These are phyloP conservation scores for Prunella vulgaris DNA, from an alignment of 257 asterid species.

Conservation along the genomic window DNA sequence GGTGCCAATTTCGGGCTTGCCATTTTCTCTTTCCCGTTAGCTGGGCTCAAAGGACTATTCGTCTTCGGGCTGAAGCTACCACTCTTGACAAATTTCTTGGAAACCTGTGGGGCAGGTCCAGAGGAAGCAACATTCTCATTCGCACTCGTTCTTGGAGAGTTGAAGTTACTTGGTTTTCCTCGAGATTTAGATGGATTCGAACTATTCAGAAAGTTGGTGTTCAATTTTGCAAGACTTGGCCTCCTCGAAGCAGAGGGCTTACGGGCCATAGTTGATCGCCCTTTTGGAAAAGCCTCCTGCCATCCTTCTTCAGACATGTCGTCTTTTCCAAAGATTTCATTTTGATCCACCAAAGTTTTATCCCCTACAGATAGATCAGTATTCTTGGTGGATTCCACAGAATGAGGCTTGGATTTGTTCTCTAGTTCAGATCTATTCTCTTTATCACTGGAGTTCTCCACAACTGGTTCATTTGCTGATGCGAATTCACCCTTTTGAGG, in stretches of 20 bases:
- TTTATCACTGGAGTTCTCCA: slow-evolving; percentile 57
- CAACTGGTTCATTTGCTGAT: slow-evolving; percentile 38
- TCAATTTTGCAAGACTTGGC: slow-evolving; percentile 71
- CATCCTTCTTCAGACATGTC: slow-evolving; percentile 75
- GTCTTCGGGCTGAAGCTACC: slow-evolving; percentile 57
- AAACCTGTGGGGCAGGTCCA: slow-evolving; percentile 34
- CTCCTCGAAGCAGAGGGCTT: slow-evolving; percentile 59
- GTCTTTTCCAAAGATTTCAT: slow-evolving; percentile 38
- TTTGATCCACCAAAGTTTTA: slow-evolving; percentile 34
- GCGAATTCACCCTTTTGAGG: slow-evolving; percentile 40
- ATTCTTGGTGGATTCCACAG: slow-evolving; percentile 31
- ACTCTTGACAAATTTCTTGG: slow-evolving; percentile 47
- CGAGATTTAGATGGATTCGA: slow-evolving; percentile 47
- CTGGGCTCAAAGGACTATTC: slow-evolving; percentile 29
- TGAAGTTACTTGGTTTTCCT: slow-evolving; percentile 44
- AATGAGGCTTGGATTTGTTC: slow-evolving; percentile 39
- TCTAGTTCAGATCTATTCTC: slow-evolving; percentile 48
- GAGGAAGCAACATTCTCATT: slow-evolving; percentile 45
- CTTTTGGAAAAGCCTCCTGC: slow-evolving; percentile 89
- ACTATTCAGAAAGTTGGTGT: slow-evolving; percentile 59
- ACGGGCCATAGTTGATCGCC: slow-evolving; percentile 54
- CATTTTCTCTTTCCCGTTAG: slow-evolving; percentile 37
- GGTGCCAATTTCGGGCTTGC: slow-evolving; percentile 50
- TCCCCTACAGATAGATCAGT: slow-evolving; percentile 26
- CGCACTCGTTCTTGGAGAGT: slow-evolving; percentile 46